phyloP scores from a whole-genome alignment of 164 flowering plant species.

The Berberis thunbergii region DNA sequence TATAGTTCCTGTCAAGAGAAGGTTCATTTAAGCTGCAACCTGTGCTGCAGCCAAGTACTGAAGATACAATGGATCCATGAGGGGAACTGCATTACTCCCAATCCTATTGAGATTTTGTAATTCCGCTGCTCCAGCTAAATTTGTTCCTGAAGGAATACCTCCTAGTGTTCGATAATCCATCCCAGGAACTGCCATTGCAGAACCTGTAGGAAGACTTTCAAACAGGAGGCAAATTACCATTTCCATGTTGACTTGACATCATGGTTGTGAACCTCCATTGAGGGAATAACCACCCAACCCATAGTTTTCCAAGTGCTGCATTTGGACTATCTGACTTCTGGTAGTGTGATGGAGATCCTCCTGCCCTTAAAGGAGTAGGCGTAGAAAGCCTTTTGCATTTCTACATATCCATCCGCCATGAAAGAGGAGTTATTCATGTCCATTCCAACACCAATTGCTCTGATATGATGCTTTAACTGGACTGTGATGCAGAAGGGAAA shows the following conservation, averaged over 20 bases:
- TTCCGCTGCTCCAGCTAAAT: conserved; percentile 49
- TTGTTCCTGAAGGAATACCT: conserved; percentile 34
- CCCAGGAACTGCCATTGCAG: conserved; percentile 42
- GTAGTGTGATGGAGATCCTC: conserved; percentile 37
- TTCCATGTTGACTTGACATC: conserved; percentile 48
- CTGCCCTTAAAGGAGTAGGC: conserved; percentile 23
- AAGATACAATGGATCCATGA: conserved; percentile 58
- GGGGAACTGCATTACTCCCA: conserved; percentile 39
- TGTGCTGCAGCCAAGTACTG: conserved; percentile 66
- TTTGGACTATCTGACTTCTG: conserved; percentile 33
- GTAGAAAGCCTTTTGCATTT: conserved; percentile 29
- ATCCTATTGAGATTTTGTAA: conserved; percentile 38
- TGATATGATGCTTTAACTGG: too few relatives aligned
- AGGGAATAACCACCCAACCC: conserved; percentile 40
- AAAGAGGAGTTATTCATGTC: too few relatives aligned
- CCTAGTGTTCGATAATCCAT: conserved; percentile 54
- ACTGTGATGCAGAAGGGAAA: not conserved
- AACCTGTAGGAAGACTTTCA: conserved; percentile 52
- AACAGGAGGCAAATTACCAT: conserved; percentile 44
- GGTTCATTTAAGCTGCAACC: conserved; percentile 47
- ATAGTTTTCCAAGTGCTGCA: conserved; percentile 41
- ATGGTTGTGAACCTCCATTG: conserved; percentile 49
- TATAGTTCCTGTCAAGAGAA: conserved; percentile 36
- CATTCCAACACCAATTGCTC: too few relatives aligned
- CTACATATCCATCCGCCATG: conserved; percentile 26